Base-by-base conservation (phyloP, 306 rosid species). In the Cyamopsis tetragonoloba region DNA sequence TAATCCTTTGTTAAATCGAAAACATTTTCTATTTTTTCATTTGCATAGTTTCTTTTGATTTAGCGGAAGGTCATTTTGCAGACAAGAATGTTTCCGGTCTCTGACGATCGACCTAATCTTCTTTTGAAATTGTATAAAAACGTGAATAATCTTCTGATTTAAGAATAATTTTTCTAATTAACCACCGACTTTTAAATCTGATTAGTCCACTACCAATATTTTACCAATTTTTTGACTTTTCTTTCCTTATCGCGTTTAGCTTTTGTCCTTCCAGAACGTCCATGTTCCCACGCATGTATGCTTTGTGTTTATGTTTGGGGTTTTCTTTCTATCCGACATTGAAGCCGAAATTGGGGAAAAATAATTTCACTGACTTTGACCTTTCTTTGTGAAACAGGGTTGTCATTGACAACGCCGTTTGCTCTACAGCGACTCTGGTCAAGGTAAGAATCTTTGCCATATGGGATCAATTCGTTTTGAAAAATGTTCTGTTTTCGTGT, bases 371-470 rank as follows among this genome's bases (percentile, higher is more conserved):
- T 81, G 81, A 84, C 73, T 79, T 61, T 84, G 88, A 78, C 84
- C 46, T 37, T 54, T 75, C 38, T 7, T 44, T 72, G 0, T 14
- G 69, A 30, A 65, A 68, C 82, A 93, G 99, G 81, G 99, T 93
- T 65, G 96, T 85, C 61, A 88, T 93, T 71, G 99, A 93, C 75
- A 89, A 93, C 85, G 86, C 88, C 79, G 95, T 79, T 39, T 90
- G 93, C 66, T 51, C 92, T 49, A 79, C 76, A 23, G 87, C 97
- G 35, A 93, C 99, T 37, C 42, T 93, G 5, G 96, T 93, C 80
- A 90, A 87, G 99, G 98, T 92, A 74, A 58, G 77, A 43, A n/a
- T 71, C 58, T 6, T 34, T 20, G n/a, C 51, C 34, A 15, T 34
- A 35, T 38, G 44, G 31, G 11, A 18, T 46, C 32, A 51, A 50